Evolutionary conservation across 2,329 filamentous ascomycete species (phyloP).

Genomic region (Talaromyces atroroseus): DNA sequence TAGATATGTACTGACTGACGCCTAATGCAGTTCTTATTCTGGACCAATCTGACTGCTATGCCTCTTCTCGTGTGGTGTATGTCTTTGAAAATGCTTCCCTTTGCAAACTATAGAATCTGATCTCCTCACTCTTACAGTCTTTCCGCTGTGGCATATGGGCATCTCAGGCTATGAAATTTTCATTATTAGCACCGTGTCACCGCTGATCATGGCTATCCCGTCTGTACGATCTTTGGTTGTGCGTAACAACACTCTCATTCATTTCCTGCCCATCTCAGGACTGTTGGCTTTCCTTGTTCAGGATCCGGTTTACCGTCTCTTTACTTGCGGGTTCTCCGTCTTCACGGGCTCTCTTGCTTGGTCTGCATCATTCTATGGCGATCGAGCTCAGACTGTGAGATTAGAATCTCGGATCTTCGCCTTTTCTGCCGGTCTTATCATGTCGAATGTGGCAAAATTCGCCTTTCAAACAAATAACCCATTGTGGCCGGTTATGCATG

Average conservation of each 20-base stretch:
- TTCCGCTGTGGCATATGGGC: constrained; percentile 98
- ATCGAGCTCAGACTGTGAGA: constrained; percentile 53
- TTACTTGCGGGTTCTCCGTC: constrained; percentile 74
- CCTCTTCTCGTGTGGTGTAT: constrained; percentile 90
- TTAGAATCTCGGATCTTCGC: constrained; percentile 78
- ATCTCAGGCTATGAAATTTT: constrained; percentile 93
- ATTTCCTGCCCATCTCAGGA: constrained; percentile 72
- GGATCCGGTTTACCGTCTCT: constrained; percentile 69
- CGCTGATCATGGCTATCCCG: constrained; percentile 68
- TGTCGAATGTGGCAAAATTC: constrained; percentile 86
- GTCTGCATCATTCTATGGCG: constrained; percentile 74
- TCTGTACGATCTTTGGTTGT: constrained; percentile 63
- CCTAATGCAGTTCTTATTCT: constrained; percentile 76
- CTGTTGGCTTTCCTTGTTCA: constrained; percentile 73
- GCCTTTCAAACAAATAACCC: constrained; percentile 93
- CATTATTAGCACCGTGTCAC: constrained; percentile 78
- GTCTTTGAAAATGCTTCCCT: constrained; percentile 29
- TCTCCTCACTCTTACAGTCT: constrained; percentile 53
- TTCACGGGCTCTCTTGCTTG: constrained; percentile 76
- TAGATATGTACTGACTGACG: constrained; percentile 20
- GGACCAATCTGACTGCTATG: constrained; percentile 87
- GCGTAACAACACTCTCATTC: constrained; percentile 63
- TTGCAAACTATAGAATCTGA: background rate
- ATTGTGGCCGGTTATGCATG: constrained; percentile 91
- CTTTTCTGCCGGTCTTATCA: constrained; percentile 73